These are phyloP conservation scores for Ustilago sp. DNA, from an alignment of 1,284 basidiomycete genomes.

Conservation along the genomic window DNA sequence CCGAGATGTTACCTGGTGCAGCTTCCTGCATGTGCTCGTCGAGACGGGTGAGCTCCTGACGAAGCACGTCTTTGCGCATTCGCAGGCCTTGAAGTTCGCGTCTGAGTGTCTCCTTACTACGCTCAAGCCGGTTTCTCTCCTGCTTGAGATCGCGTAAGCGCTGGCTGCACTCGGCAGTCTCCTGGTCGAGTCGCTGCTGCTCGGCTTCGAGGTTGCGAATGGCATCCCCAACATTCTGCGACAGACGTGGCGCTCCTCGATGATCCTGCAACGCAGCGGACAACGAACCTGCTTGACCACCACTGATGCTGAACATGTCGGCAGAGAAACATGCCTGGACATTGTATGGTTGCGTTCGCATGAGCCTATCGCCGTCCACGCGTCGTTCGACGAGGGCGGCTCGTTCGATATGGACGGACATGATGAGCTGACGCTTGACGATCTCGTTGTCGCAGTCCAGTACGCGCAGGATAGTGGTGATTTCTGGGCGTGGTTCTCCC, in stretches of 20 bases:
- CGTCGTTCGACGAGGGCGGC: constrained; percentile 75
- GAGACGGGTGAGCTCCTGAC: constrained; percentile 70
- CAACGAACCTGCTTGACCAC: constrained; percentile 46
- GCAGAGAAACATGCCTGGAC: constrained; percentile 64
- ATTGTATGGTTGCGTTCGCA: constrained; percentile 64
- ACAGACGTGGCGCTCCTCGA: constrained; percentile 66
- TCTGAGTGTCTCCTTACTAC: constrained; percentile 14
- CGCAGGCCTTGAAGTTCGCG: constrained; percentile 33
- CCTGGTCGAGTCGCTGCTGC: constrained; percentile 27
- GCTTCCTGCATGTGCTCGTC: constrained; percentile 79
- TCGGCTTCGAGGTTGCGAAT: constrained; percentile 49
- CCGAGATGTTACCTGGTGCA: constrained; percentile 78
- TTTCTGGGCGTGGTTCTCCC: constrained; percentile 74
- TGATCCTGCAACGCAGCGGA: constrained; percentile 68
- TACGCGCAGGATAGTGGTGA: constrained; percentile 84
- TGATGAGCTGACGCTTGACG: constrained; percentile 85
- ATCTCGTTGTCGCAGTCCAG: constrained; percentile 82
- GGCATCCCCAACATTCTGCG: constrained; percentile 57
- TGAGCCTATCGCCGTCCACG: constrained; percentile 60
- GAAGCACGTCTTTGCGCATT: constrained; percentile 33
- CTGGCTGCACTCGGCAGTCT: constrained; percentile 22
- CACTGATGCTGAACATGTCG: constrained; percentile 61
- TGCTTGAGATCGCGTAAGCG: constrained; percentile 18
- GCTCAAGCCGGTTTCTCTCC: constrained; percentile 30
- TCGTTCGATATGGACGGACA: constrained; percentile 79